phyloP scores from a whole-genome alignment of 192 early-diverging fungal genomes.

The Lunasporangiospora selenospora region DNA sequence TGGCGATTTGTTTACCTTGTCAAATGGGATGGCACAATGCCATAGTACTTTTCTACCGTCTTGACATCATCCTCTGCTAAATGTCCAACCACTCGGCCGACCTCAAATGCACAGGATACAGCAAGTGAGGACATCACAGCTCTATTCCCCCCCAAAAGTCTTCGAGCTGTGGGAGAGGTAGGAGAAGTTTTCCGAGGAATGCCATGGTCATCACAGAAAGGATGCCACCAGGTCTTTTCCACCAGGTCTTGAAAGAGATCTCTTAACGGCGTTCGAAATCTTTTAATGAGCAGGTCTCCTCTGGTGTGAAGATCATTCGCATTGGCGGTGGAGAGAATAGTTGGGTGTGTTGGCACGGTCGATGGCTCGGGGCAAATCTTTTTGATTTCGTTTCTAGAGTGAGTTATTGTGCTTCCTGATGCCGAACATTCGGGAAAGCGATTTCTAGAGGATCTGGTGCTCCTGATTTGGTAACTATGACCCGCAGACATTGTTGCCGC shows the following conservation, averaged over 20 bases:
- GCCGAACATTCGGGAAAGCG: too few relatives aligned
- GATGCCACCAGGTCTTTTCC: conserved; percentile 44
- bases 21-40: conserved; percentile 25
- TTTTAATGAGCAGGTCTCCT: conserved; percentile 18
- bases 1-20: conserved; percentile 17
- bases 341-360: too few relatives aligned
- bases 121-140: conserved; percentile 8
- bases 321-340: too few relatives aligned
- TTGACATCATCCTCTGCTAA: conserved; percentile 4
- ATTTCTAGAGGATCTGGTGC: too few relatives aligned
- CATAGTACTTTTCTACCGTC: conserved; percentile 21
- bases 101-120: conserved; percentile 11
- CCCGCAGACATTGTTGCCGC: too few relatives aligned
- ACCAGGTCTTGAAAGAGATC: conserved; percentile 22
- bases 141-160: too few relatives aligned
- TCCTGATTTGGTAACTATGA: too few relatives aligned
- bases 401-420: too few relatives aligned
- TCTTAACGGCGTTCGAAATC: conserved; percentile 14
- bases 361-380: too few relatives aligned
- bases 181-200: conserved; percentile 12
- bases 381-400: too few relatives aligned
- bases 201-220: conserved; percentile 33
- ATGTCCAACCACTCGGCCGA: conserved; percentile 12
- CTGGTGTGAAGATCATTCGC: too few relatives aligned
- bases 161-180: neutral